phyloP scores from a whole-genome alignment of 768 basidiomycete species.

The Termitomyces sp. region DNA sequence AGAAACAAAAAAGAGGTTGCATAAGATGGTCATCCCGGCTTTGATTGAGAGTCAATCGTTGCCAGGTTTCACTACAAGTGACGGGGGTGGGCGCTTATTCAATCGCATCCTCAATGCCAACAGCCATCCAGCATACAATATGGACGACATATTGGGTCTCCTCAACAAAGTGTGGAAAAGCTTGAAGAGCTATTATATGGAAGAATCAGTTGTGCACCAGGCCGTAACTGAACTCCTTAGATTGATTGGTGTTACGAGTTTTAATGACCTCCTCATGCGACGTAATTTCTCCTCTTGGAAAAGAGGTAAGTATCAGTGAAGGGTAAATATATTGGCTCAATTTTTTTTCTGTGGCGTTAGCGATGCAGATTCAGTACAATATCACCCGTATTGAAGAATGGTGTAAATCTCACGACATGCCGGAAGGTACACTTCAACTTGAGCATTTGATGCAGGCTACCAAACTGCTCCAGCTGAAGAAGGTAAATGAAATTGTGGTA shows the following conservation, averaged over 20 bases:
- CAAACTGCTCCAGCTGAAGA: constrained; percentile 95
- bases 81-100: constrained; percentile 90
- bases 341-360: constrained; percentile 32
- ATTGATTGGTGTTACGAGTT: constrained; percentile 92
- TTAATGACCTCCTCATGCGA: constrained; percentile 97
- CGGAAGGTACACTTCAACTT: constrained; percentile 93
- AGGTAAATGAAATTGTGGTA: constrained; percentile 41
- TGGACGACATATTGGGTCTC: constrained; percentile 97
- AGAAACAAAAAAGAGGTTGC: constrained; percentile 92
- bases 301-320: constrained; percentile 57
- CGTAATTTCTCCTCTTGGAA: constrained; percentile 99
- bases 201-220: constrained; percentile 94
- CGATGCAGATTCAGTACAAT: constrained; percentile 99
- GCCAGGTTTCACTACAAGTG: constrained; percentile 95
- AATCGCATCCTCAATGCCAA: constrained; percentile 87
- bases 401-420: constrained; percentile 99
- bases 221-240: constrained; percentile 93
- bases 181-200: constrained; percentile 97
- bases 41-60: constrained; percentile 96
- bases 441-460: constrained; percentile 99
- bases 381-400: constrained; percentile 97
- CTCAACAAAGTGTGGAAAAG: constrained; percentile 98
- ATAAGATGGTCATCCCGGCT: constrained; percentile 99
- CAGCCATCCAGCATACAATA: constrained; percentile 84
- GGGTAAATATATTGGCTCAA: not conserved